Conservation (phyloP, 768 basidiomycete species). For the Lactarius hatsudake region DNA sequence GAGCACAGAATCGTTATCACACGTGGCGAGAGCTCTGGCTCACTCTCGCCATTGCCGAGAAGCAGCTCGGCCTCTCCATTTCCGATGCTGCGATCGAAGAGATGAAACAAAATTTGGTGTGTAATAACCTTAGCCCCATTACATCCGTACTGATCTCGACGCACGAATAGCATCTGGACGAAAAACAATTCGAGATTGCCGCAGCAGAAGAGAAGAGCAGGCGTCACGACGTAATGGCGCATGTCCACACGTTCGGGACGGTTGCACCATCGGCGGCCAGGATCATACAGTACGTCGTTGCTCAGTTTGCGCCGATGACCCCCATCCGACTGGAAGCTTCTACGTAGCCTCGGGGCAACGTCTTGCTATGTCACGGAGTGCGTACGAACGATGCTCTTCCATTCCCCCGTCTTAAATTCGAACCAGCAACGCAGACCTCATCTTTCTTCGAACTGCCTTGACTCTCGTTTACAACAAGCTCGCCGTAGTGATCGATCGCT, state of each 20-base stretch:
- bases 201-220: constrained; percentile 96
- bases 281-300: constrained; percentile 77
- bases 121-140: constrained; percentile 26
- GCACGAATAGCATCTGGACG: constrained; percentile 64
- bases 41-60: constrained; percentile 93
- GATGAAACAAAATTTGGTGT: constrained; percentile 90
- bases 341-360: constrained; percentile 81
- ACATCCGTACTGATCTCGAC: constrained; percentile 8
- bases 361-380: constrained; percentile 99
- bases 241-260: constrained; percentile 94
- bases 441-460: constrained; percentile 89
- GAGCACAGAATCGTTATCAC: constrained; percentile 78
- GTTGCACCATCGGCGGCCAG: constrained; percentile 94
- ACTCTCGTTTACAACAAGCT: constrained; percentile 83
- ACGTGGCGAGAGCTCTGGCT: constrained; percentile 98
- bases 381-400: constrained; percentile 32
- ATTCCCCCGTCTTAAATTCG: too few species aligned
- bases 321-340: background rate
- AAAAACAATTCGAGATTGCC: constrained; percentile 87
- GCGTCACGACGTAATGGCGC: constrained; percentile 99
- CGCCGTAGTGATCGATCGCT: constrained; percentile 84
- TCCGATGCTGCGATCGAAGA: constrained; percentile 88
- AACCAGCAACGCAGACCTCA: constrained; percentile 94
- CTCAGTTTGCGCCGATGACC: background rate
- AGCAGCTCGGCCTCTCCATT: constrained; percentile 90